A percentile compares a stretch with the other conserved stretches of the same genome.
These are phyloP conservation scores for Corynascus novoguineensis DNA, from an alignment of 495 filamentous ascomycete genomes.

Conservation along the genomic window DNA sequence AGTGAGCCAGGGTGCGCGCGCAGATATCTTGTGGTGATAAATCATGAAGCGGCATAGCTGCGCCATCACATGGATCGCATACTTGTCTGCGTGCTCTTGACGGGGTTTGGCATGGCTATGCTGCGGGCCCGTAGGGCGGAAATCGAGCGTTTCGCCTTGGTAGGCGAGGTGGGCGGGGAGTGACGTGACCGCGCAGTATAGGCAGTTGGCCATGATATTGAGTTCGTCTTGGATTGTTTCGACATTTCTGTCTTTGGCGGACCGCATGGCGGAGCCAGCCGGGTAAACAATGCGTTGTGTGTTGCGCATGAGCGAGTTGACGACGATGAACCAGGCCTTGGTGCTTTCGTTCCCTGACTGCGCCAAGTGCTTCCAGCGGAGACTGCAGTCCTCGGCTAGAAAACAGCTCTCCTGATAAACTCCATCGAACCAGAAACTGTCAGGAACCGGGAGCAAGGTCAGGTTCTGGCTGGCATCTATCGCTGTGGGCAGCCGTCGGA, in stretches of 20 bases:
- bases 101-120: not conserved
- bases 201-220: slow-evolving; percentile 1
- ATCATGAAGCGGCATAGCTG: slow-evolving; percentile 5
- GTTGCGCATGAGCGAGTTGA: slow-evolving; percentile 1
- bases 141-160: slow-evolving; percentile 4
- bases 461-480: slow-evolving; percentile 1
- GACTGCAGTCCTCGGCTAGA: not conserved
- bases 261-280: not conserved
- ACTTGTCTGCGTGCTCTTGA: not conserved
- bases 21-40: slow-evolving; percentile 1
- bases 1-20: not conserved
- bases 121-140: not conserved
- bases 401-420: slow-evolving; percentile 2
- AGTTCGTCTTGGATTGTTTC: not conserved
- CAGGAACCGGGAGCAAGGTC: not conserved
- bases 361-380: slow-evolving; percentile 1
- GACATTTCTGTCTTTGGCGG: not conserved
- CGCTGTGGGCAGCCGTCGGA: not conserved
- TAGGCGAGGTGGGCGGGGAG: not conserved
- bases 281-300: slow-evolving; percentile 1
- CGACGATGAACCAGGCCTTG: slow-evolving; percentile 3
- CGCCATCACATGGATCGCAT: not conserved
- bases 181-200: not conserved
- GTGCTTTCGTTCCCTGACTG: not conserved
- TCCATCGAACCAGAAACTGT: not conserved